A percentile compares a stretch with the other conserved stretches of the same genome.
These are phyloP conservation scores for Pichia sp. DNA, from an alignment of 1,139 yeast genomes.

Conservation along the genomic window DNA sequence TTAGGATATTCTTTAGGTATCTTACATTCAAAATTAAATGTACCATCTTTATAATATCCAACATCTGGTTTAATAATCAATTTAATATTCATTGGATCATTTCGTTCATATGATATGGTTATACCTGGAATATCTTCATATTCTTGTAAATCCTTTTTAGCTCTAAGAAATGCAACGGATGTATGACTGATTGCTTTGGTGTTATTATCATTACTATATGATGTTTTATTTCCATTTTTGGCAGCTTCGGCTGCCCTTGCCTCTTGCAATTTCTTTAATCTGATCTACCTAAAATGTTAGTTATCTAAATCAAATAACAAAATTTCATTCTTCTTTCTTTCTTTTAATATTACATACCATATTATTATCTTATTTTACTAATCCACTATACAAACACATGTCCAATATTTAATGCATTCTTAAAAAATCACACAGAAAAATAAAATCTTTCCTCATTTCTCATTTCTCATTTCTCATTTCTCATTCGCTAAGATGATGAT, in stretches of 20 bases:
- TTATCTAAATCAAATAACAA: background rate
- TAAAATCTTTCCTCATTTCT: too few species aligned
- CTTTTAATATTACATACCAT: background rate
- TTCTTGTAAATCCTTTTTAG: constrained; percentile 28
- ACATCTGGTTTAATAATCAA: constrained; percentile 65
- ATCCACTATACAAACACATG: too few species aligned
- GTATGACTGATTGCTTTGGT: constrained; percentile 4
- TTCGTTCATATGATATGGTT: constrained; percentile 8
- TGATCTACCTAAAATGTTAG: constrained; percentile 18
- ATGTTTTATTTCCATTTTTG: background rate
- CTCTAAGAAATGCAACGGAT: constrained; percentile 26
- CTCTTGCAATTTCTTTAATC: constrained; percentile 26
- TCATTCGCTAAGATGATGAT: background rate
- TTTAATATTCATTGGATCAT: constrained; percentile 47
- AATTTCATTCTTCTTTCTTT: too few species aligned
- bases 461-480: background rate
- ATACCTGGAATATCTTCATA: constrained; percentile 23
- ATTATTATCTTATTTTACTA: background rate
- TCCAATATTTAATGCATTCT: too few species aligned
- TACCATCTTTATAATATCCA: constrained; percentile 71
- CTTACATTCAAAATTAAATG: constrained; percentile 57
- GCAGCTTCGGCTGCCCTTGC: constrained; percentile 17
- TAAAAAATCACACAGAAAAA: too few species aligned
- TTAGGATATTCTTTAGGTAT: constrained; percentile 78
- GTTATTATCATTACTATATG: background rate